Percentiles rank a stretch among this genome's conserved stretches.
Conservation (phyloP, 768 basidiomycete genomes). For the Vishniacozyma victoriae region DNA sequence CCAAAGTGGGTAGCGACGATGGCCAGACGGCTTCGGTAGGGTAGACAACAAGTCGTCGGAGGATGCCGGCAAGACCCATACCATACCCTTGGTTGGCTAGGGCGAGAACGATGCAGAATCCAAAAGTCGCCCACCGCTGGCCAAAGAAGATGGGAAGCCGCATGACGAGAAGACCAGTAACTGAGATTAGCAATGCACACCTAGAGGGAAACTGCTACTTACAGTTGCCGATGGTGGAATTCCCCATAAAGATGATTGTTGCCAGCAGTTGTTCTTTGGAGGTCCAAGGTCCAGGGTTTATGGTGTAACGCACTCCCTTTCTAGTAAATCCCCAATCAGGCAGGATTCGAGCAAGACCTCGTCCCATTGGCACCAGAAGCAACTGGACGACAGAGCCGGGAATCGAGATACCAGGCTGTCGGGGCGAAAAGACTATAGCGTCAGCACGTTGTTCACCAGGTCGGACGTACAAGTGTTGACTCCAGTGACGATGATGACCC, state of each 20-base stretch:
- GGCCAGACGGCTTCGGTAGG: slow-evolving; percentile 7
- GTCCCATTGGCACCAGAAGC: slow-evolving; percentile 3
- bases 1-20: slow-evolving; percentile 1
- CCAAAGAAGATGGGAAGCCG: too few relatives aligned
- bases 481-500: slow-evolving; percentile 2
- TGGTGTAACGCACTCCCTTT: neutral
- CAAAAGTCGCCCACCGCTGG: too few relatives aligned
- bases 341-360: neutral
- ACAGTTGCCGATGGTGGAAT: too few relatives aligned
- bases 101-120: too few relatives aligned
- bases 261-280: slow-evolving; percentile 6
- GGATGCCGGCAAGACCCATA: too few relatives aligned
- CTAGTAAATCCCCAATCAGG: neutral
- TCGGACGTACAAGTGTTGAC: slow-evolving; percentile 9
- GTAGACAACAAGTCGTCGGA: too few relatives aligned
- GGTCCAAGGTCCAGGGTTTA: slow-evolving; percentile 3
- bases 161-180: too few relatives aligned
- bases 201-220: too few relatives aligned
- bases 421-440: slow-evolving; percentile 5
- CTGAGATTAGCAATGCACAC: too few relatives aligned
- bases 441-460: too few relatives aligned
- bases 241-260: slow-evolving; percentile 4
- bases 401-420: slow-evolving; percentile 8
- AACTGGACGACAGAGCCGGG: slow-evolving; percentile 8
- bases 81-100: too few relatives aligned